phyloP scores from a whole-genome alignment of 2,329 filamentous ascomycete genomes.

The Aspergillus phoenicis region DNA sequence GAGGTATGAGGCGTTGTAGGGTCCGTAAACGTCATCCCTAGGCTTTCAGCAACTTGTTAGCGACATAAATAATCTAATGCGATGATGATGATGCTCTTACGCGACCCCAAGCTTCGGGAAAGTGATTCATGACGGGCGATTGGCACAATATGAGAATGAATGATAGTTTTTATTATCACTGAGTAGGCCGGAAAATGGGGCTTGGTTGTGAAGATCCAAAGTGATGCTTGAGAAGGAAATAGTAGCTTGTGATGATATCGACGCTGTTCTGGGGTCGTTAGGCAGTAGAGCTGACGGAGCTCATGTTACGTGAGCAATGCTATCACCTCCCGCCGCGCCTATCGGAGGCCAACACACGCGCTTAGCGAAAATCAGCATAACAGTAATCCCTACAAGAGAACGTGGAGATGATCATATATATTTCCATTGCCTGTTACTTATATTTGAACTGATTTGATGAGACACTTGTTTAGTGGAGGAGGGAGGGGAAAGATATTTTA shows the following conservation, averaged over 20 bases:
- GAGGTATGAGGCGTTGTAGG: conserved; percentile 87
- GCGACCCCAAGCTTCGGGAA: conserved; percentile 67
- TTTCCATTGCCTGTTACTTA: no score
- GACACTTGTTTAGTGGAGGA: no score
- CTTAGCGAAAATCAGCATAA: conserved; percentile 5
- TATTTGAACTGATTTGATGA: no score
- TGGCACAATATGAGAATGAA: conserved; percentile 6
- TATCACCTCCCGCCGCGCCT: conserved; percentile 21
- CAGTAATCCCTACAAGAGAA: no score
- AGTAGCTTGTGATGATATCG: conserved; percentile 16
- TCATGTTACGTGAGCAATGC: conserved; percentile 28
- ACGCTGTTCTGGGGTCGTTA: conserved; percentile 18
- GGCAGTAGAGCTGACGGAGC: conserved; percentile 45
- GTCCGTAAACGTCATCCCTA: conserved; percentile 93
- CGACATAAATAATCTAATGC: conserved; percentile 10
- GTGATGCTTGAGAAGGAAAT: conserved; percentile 23
- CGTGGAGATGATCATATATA: no score
- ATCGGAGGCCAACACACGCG: conserved; percentile 20
- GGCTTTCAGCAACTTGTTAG: conserved; percentile 64
- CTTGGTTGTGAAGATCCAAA: neutral
- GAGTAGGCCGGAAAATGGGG: neutral
- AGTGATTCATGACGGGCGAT: conserved; percentile 61
- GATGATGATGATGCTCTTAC: conserved; percentile 42
- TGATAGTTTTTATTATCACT: conserved; percentile 8
- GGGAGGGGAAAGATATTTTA: no score